Evolutionary conservation across 805 yeast species (phyloP), one percentile per base, ranked within the genome.

Genomic region (Pichia heedii): DNA sequence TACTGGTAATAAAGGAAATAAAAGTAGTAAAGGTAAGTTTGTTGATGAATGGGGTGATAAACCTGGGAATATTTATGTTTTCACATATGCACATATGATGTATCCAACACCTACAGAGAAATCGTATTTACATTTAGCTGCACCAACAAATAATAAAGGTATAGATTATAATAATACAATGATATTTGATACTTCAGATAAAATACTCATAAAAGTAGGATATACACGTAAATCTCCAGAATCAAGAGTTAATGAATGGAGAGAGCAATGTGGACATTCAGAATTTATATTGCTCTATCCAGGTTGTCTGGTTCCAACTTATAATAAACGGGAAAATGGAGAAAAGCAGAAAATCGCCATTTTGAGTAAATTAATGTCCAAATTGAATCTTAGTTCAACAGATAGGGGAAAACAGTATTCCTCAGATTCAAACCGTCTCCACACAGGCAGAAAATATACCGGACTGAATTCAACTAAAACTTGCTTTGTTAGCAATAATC

Each of bases 161-260:
- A 47, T 50, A 4, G 45, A 49, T 30, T 41, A 24, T 16, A 56
- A 59, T 30, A 50, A 61, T 33, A 63, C 70, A 61, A 48, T 54
- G 2, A 50, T 52, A 10, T 68, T 70, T 49, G 54, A 69, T 33
- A 60, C 74, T 3, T 61, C 60, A 19, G 58, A 61, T 30, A 59
- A 63, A 37, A 61, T 71, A 4, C 56, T 76, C 15, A 56, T 76
- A 16, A 76, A 76, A 49, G 67, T 76, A 1, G 82, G 82, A 1
- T 73, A 63, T 65, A 76, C 82, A 2, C 67, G 76, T 0, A 70
- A 67, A 41, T 57, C 65, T 0, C 76, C 75, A 1, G 49, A 49
- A 3, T 49, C 50, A 7, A 56, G 82, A 36, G 52, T 76, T 18
- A 54, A 54, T 33, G 80, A 76, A 51, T 76, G 82, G 82, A 68